Conservation (phyloP, 208 protist species). For the Leishmania arabica region DNA sequence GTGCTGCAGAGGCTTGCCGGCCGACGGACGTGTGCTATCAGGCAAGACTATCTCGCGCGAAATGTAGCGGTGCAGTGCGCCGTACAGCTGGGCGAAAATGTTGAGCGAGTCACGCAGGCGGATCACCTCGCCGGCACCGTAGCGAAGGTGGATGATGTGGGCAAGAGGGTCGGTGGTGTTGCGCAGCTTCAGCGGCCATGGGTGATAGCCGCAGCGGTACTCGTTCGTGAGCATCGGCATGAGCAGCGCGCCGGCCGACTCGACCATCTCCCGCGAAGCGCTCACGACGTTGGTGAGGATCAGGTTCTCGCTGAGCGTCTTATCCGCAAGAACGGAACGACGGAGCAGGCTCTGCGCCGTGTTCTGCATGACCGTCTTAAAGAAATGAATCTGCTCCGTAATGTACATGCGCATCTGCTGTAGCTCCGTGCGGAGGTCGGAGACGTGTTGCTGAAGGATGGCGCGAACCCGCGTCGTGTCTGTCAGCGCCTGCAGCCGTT, state of each 20-base stretch:
- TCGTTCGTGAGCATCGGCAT: slow-evolving; percentile 81
- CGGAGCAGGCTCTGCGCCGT: slow-evolving; percentile 56
- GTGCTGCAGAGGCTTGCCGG: slow-evolving; percentile 43
- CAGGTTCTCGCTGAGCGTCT: slow-evolving; percentile 64
- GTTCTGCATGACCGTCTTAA: slow-evolving; percentile 46
- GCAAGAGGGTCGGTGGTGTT: slow-evolving; percentile 82
- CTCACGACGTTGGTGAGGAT: slow-evolving; percentile 50
- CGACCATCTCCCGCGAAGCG: slow-evolving; percentile 64
- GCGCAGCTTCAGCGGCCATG: slow-evolving; percentile 84
- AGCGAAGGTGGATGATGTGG: slow-evolving; percentile 67
- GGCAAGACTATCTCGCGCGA: slow-evolving; percentile 43
- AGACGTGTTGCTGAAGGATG: slow-evolving; percentile 37
- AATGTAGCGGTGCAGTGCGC: slow-evolving; percentile 62
- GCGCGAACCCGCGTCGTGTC: slow-evolving; percentile 49
- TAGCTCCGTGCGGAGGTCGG: slow-evolving; percentile 51
- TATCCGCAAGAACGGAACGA: slow-evolving; percentile 54
- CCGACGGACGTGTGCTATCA: slow-evolving; percentile 49
- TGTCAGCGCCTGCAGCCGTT: slow-evolving; percentile 55
- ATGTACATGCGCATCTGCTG: slow-evolving; percentile 40
- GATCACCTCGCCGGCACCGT: slow-evolving; percentile 64
- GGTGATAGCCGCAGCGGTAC: slow-evolving; percentile 86
- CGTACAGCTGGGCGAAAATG: slow-evolving; percentile 69
- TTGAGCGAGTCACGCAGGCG: slow-evolving; percentile 67
- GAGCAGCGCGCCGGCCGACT: slow-evolving; percentile 61
- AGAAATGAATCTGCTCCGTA: slow-evolving; percentile 50